Evolutionary conservation across 78 protist species (phyloP).

Genomic region (slime mould (Dictyostelium discoideum)): DNA sequence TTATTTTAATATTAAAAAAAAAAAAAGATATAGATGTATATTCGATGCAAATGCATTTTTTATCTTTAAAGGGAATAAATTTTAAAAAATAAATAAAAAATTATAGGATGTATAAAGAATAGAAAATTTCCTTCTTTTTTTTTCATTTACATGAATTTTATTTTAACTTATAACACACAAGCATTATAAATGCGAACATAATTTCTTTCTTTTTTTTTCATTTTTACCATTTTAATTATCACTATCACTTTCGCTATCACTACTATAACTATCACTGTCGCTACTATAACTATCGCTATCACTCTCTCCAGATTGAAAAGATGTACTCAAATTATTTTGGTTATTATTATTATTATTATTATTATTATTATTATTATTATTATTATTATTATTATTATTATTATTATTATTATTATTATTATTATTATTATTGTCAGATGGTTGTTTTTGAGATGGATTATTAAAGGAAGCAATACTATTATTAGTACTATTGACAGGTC

Average conservation of each 20-base stretch:
- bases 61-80: too few species aligned
- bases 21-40: too few species aligned
- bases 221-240: not conserved
- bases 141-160: not conserved
- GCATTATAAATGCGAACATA: not conserved
- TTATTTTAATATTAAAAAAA: too few species aligned
- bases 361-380: not conserved
- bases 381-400: not conserved
- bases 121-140: not conserved
- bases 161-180: not conserved
- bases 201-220: not conserved
- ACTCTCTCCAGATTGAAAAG: constrained; percentile 17
- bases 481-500: not conserved
- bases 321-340: not conserved
- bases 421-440: not conserved
- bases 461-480: not conserved
- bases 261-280: not conserved
- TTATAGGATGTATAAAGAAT: too few species aligned
- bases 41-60: too few species aligned
- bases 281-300: constrained; percentile 26
- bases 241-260: constrained; percentile 9
- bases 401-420: not conserved
- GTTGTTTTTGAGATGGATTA: not conserved
- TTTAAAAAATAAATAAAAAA: too few species aligned
- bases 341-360: not conserved